A percentile compares a stretch with the other conserved stretches of the same genome.
These are phyloP conservation scores for Aspergillus haitiensis DNA, from an alignment of 495 filamentous ascomycete genomes.

Conservation along the genomic window DNA sequence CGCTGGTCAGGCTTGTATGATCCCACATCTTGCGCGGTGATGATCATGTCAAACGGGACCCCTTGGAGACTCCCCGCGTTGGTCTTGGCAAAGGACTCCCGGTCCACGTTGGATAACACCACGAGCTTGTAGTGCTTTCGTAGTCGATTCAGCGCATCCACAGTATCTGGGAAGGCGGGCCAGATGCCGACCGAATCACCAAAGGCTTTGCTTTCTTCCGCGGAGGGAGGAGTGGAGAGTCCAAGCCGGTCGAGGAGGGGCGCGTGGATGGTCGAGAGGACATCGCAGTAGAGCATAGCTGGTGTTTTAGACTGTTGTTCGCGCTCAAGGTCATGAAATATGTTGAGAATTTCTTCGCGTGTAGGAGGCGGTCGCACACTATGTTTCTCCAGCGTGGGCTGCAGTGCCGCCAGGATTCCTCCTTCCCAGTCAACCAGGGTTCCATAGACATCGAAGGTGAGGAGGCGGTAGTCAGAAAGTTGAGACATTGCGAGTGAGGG, in stretches of 20 bases:
- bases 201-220: slow-evolving; percentile 39
- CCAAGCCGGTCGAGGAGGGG: slow-evolving; percentile 42
- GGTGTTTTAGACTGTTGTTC: slow-evolving; percentile 52
- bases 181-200: slow-evolving; percentile 58
- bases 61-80: slow-evolving; percentile 49
- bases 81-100: slow-evolving; percentile 57
- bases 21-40: slow-evolving; percentile 74
- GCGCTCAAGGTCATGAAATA: slow-evolving; percentile 45
- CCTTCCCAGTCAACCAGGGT: slow-evolving; percentile 78
- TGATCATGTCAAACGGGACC: slow-evolving; percentile 62
- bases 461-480: slow-evolving; percentile 48
- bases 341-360: slow-evolving; percentile 37
- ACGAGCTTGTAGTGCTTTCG: slow-evolving; percentile 64
- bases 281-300: slow-evolving; percentile 54
- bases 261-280: slow-evolving; percentile 53
- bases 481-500: slow-evolving; percentile 25
- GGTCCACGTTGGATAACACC: slow-evolving; percentile 72
- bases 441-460: slow-evolving; percentile 80
- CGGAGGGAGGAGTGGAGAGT: slow-evolving; percentile 32
- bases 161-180: slow-evolving; percentile 65
- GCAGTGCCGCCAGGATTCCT: slow-evolving; percentile 41
- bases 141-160: slow-evolving; percentile 57
- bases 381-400: slow-evolving; percentile 45
- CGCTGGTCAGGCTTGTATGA: slow-evolving; percentile 67
- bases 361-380: slow-evolving; percentile 29